A percentile compares a stretch with the other conserved stretches of the same genome.
Conservation (phyloP, 768 basidiomycete species). For the Sarcodon sp. region DNA sequence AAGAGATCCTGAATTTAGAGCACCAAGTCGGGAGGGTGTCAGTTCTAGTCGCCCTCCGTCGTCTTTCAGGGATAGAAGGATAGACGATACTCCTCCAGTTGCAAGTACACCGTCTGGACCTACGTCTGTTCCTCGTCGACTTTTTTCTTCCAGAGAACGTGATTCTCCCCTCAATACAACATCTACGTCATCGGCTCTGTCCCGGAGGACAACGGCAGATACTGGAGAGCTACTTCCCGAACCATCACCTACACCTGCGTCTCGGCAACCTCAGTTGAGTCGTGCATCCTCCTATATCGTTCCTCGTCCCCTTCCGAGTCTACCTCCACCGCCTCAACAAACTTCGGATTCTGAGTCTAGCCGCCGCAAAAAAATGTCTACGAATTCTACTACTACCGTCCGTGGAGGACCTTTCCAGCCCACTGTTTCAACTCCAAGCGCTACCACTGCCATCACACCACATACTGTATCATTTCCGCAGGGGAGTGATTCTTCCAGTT, state of each 20-base stretch:
- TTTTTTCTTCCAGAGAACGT: not conserved
- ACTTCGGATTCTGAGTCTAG: constrained; percentile 5
- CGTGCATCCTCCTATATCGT: constrained; percentile 33
- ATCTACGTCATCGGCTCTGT: not conserved
- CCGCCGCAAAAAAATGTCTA: constrained; percentile 26
- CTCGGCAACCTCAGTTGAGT: not conserved
- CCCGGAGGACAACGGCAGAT: not conserved
- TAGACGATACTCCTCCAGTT: constrained; percentile 6
- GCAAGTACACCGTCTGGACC: constrained; percentile 11
- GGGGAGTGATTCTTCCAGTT: constrained; percentile 14
- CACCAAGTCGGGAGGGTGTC: constrained; percentile 15
- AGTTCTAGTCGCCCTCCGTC: constrained; percentile 9
- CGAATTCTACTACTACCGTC: constrained; percentile 30
- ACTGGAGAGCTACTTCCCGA: not conserved
- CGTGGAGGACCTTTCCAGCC: constrained; percentile 24
- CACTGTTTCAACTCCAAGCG: constrained; percentile 38
- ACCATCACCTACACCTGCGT: not conserved
- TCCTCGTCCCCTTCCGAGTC: constrained; percentile 43
- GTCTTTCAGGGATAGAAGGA: constrained; percentile 18
- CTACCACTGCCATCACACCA: constrained; percentile 55
- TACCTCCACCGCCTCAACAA: constrained; percentile 31
- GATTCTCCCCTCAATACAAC: not conserved
- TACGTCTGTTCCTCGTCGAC: constrained; percentile 5
- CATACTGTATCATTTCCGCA: constrained; percentile 47
- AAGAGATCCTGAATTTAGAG: constrained; percentile 10